Conservation (phyloP, 2,329 filamentous ascomycete genomes). For the Dothideomycetidae sp. region DNA sequence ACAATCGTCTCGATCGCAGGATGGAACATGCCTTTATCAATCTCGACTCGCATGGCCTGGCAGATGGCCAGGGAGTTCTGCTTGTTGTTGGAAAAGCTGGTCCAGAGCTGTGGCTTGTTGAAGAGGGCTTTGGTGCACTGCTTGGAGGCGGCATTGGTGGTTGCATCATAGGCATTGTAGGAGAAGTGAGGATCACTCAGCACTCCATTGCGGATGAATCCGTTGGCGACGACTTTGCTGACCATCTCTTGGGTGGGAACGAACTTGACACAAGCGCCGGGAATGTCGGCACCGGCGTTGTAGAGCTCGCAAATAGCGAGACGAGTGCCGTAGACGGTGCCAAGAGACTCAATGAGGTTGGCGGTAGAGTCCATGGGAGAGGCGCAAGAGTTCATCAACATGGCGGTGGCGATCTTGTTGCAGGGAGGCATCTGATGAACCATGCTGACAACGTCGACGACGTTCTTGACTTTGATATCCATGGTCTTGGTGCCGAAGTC, state of each 20-base stretch:
- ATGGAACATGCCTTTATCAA: constrained; percentile 38
- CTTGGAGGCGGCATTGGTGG: constrained; percentile 27
- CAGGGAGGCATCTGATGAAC: constrained; percentile 37
- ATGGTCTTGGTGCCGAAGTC: background rate
- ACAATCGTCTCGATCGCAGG: background rate
- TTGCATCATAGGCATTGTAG: constrained; percentile 15
- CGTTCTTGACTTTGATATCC: constrained; percentile 18
- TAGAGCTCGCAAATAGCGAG: constrained; percentile 50
- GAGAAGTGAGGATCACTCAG: constrained; percentile 11
- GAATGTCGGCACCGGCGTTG: constrained; percentile 36
- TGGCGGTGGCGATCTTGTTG: constrained; percentile 37
- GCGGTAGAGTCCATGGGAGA: constrained; percentile 19
- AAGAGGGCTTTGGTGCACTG: constrained; percentile 41
- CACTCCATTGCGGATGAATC: constrained; percentile 13
- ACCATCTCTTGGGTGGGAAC: constrained; percentile 26
- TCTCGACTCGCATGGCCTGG: constrained; percentile 43
- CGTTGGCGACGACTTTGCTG: constrained; percentile 16
- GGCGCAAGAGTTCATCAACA: constrained; percentile 38
- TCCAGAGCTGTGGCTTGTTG: constrained; percentile 45
- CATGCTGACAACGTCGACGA: constrained; percentile 30
- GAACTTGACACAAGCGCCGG: constrained; percentile 38
- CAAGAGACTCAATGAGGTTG: constrained; percentile 29
- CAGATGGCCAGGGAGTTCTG: constrained; percentile 50
- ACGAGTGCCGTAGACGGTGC: constrained; percentile 46
- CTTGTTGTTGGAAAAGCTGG: constrained; percentile 47